Base-by-base conservation (phyloP, 495 filamentous ascomycete species). In the Cairneyella variabilis region DNA sequence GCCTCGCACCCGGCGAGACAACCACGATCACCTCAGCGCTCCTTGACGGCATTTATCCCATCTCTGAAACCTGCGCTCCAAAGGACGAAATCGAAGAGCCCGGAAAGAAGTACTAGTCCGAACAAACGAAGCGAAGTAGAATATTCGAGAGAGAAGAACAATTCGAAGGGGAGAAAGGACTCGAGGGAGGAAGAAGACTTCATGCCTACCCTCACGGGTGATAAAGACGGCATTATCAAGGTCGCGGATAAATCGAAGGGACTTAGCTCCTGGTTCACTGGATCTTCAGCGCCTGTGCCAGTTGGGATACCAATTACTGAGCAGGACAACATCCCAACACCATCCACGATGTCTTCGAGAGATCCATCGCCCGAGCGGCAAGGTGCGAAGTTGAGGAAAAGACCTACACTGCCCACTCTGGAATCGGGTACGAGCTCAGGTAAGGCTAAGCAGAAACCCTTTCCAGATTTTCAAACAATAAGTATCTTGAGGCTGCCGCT, bases 211-310 rank as follows among this genome's bases (percentile, higher is more conserved):
- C 38, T 64, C 7, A 61, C 62, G 9, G 62, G 62, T 11, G 62
- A 64, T 44, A 38, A 27, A 20, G 55, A 58, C 20, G 58, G 55
- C 14, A 12, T 55, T 7, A 57, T 59, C 11, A 56, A 58, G n/a
- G 34, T 61, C 16, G 55, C 51, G 32, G 58, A 75, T 66, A 64
- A 56, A 45, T 72, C 32, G 68, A 73, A 57, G 66, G 71, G 57
- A 63, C 46, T 81, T 38, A 70, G 70, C 26, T 71, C 68, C 36
- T 78, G 77, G 76, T 82, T 82, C 50, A 69, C 73, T 43, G 77
- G 78, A 14, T 71, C 73, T 34, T 76, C 75, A 7, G 69, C 77
- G 22, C 69, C 73, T 17, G 70, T 77, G 28, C 69, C 68, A 17
- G 56, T 77, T 21, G 68, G 68, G 32, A 55, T 74, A 28, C 37